Evolutionary conservation across 2,329 filamentous ascomycete species (phyloP), one percentile per base, ranked within the genome.

Genomic region (Fusarium domesticum): DNA sequence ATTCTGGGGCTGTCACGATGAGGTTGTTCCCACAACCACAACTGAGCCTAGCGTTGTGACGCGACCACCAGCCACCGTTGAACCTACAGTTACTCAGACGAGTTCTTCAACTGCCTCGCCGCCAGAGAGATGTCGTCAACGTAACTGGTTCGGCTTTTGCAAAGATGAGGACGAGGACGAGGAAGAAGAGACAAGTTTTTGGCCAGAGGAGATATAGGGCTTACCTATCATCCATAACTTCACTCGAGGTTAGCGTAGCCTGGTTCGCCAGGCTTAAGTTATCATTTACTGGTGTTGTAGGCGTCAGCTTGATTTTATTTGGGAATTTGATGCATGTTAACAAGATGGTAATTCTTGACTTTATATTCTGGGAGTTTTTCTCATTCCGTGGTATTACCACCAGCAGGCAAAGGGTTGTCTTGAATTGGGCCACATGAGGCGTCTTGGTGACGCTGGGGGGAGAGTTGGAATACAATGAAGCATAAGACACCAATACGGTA

Each of bases 1-100:
- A 35, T 78, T 82, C 59, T 81, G 76, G 73, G 78, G 78, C 5
- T 82, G 79, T 54, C 63, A 68, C 43, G 78, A 81, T 51, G 51
- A 66, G 8, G 60, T 60, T 34, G 37, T 67, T 2, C 62, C 61
- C 8, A 58, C 62, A 15, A 58, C 52, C 36, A 54, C 28, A 17
- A 35, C 51, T 69, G 76, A 58, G 43, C 64, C 68, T 3, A 61
- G 62, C 17, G 56, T 58, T 18, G 38, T 55, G 2, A 58, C 64
- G 1, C 43, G 48, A 3, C 61, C 61, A 10, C 49, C 58, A 1
- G 60, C 64, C 28, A 65, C 64, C 3, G 50, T 58, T n/a, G 54
- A 58, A 6, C 61, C 70, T 5, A 64, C 64, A 2, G 48, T 54
- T 4, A 58, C 59, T 4, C 53, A 64, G 4, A 59, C 65, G 2